Evolutionary conservation across 331 rosid species (phyloP), one percentile per base, ranked within the genome.

Genomic region (Telfairia occidentalis): DNA sequence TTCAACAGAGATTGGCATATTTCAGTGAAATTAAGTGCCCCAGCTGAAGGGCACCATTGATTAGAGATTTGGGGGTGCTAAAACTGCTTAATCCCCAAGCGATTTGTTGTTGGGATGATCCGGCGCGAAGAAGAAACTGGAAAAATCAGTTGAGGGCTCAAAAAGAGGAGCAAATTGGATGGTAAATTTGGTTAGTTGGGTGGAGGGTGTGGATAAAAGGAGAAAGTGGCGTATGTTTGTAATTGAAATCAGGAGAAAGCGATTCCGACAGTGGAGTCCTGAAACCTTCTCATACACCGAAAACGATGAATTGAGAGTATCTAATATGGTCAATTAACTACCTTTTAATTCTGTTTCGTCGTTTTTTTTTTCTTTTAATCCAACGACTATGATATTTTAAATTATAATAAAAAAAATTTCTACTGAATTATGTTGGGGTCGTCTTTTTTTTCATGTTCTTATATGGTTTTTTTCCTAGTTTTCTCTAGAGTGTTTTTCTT

Each of bases 231-330:
- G 19, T 38, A 50, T 8, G 50, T 11, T 65, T 0, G 50, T 11
- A 6, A 38, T 18, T 61, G 70, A 18, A 61, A 61, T 5, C 52
- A 40, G 34, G 10, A 40, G 34, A 11, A 66, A 37, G 18, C 71
- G 18, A 64, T 64, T 64, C 71, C 71, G 49, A 66, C 73, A 40
- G 32, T 23, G 52, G 73, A 66, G 23, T 66, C 34, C 73, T 42
- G 34, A 66, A 66, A 23, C 32, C 73, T 66, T 66, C 73, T 66
- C 52, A 66, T 38, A 66, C 50, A 66, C 52, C 73, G 21, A 38
- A 66, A 66, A 66, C 73, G 73, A 66, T 66, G 73, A 66, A 66
- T 40, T 3, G 15, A 37, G 73, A 38, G 71, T 64, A 64, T 37
- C 71, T n/a, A 63, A 18, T 58, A 58, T 13, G 19, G 10, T 58